Evolutionary conservation across 2,329 filamentous ascomycete species (phyloP), one percentile per base, ranked within the genome.

Genomic region (Cladosporium sp.): DNA sequence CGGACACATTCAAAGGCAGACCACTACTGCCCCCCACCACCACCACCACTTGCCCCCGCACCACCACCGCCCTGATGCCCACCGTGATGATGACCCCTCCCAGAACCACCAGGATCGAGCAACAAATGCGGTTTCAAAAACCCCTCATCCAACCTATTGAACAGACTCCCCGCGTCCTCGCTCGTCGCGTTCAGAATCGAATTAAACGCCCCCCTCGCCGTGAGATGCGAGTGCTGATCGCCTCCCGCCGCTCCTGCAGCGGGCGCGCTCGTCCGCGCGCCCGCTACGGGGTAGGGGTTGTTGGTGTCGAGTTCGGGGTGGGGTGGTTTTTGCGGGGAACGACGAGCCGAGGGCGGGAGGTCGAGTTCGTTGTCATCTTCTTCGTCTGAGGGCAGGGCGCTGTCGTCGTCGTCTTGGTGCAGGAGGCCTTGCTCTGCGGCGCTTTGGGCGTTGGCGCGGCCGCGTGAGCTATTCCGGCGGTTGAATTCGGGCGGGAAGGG

Each of bases 111-210:
- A 1, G 70, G 86, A 70, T 96, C 91, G 17, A 97, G 78, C 57
- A 97, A 70, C 50, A 97, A 72, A 65, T 85, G 88, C 15, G 92
- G 92, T 75, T 97, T 97, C 70, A 97, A 91, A 68, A 90, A 96
- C 54, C 91, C 89, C 69, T 99, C 93, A 67, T 99, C 93, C 54
- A 99, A 74, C 70, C 96, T 91, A 59, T 84, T 85, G 69, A 99
- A 95, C 72, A 95, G 82, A 40, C 87, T 89, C 8, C 88, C 87
- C 39, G 95, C 90, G 67, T 99, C 93, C 44, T 95, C 89, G 1
- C 86, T 80, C 13, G 86, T 79, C 1, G 83, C 82, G 20, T 80
- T 88, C 59, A 95, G 83, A 7, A 99, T 75, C 64, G 92, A 87
- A 51, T 84, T 83, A 52, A 96, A 83, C 0, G 90, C 87, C 24